Evolutionary conservation across 768 basidiomycete species (phyloP).

Genomic region (Hygrocybe coccinea): DNA sequence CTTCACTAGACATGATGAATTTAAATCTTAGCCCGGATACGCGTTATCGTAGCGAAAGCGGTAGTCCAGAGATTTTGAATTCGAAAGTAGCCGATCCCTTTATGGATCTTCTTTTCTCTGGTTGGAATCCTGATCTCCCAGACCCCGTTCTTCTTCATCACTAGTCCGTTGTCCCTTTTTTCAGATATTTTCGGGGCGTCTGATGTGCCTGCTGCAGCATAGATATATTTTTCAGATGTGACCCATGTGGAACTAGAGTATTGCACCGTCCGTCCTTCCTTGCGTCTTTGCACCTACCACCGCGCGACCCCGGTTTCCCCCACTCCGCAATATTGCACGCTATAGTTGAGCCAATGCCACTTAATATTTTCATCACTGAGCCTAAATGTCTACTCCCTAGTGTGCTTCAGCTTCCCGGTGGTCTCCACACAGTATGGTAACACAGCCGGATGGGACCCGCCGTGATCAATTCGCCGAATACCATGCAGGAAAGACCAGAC

Average conservation of each 20-base stretch:
- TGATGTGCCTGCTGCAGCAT: slow-evolving; percentile 45
- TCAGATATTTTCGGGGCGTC: neutral
- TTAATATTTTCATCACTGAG: slow-evolving; percentile 4
- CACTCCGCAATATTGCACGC: slow-evolving; percentile 88
- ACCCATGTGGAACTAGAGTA: slow-evolving; percentile 81
- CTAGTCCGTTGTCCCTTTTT: slow-evolving; percentile 49
- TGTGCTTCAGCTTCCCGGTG: slow-evolving; percentile 82
- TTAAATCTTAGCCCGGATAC: slow-evolving; percentile 37
- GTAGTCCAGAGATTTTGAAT: slow-evolving; percentile 47
- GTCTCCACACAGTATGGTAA: slow-evolving; percentile 65
- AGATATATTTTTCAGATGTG: slow-evolving; percentile 83
- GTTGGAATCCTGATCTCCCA: slow-evolving; percentile 84
- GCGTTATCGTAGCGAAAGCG: slow-evolving; percentile 40
- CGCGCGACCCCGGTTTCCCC: slow-evolving; percentile 78
- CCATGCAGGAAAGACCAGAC: slow-evolving; percentile 80
- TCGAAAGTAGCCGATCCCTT: slow-evolving; percentile 47
- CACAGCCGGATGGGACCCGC: slow-evolving; percentile 66
- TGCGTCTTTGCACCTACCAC: slow-evolving; percentile 72
- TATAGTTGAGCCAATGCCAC: slow-evolving; percentile 50
- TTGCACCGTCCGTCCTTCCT: slow-evolving; percentile 79
- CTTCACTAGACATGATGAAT: slow-evolving; percentile 41
- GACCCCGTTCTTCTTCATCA: slow-evolving; percentile 68
- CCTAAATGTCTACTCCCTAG: slow-evolving; percentile 32
- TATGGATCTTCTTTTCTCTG: slow-evolving; percentile 64
- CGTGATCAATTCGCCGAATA: slow-evolving; percentile 85